Evolutionary conservation across 2,329 filamentous ascomycete species (phyloP), one percentile per base, ranked within the genome.

Genomic region (Ceratocystis smalleyi): DNA sequence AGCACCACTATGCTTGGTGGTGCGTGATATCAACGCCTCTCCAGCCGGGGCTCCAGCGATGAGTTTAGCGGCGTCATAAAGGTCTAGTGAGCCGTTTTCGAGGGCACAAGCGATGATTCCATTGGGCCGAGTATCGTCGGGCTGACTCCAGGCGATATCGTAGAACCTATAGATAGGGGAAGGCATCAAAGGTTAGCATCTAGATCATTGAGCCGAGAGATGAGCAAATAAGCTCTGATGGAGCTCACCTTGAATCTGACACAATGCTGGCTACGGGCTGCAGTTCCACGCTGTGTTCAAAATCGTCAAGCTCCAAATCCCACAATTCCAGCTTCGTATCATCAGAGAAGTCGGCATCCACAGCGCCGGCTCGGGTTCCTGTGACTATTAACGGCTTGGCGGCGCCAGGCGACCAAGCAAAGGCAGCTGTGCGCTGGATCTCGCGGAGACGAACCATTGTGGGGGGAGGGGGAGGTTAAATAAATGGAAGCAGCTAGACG

Each of bases 291-390:
- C 85, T 85, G 71, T 88, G 85, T 67, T 87, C 81, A 68, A 83
- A 77, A 74, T 85, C 84, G 74, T 95, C 89, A 69, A 97, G 80
- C 72, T 84, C 86, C 69, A 99, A 80, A 76, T 97, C 90, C 94
- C 94, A 99, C 67, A 99, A 81, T 78, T 99, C 94, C 65, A 99
- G 79, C 77, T 92, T 92, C 68, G 91, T 96, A 74, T 97, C 91
- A 75, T 94, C 94, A 32, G 94, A 97, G 77, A 99, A 99, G 75
- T 97, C 91, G 70, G 89, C 91, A 76, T 95, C 91, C 51, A 99
- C 91, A 70, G 94, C 94, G 68, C 94, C 94, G 67, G 94, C 91
- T 70, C 91, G 86, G 59, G 94, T 99, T 71, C 94, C 94, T 32
- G 94, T 99, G 67, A 90, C 92, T 68, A 99, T 80, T 70, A 95